These are phyloP conservation scores for Nakazawaea wyomingensis DNA, from an alignment of 805 yeast genomes.

Conservation along the genomic window DNA sequence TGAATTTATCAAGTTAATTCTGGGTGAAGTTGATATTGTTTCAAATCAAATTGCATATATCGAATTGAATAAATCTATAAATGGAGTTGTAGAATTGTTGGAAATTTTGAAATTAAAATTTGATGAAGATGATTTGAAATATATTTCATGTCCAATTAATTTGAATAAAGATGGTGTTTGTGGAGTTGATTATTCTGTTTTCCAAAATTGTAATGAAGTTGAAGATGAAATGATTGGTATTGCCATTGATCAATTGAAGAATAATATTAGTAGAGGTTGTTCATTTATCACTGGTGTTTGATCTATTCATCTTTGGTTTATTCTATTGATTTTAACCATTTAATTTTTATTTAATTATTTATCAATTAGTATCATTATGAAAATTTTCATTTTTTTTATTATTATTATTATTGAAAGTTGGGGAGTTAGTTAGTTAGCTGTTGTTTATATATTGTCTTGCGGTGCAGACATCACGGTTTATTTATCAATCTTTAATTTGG, in stretches of 20 bases:
- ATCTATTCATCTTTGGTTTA: neutral
- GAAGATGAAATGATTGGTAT: slow-evolving; percentile 53
- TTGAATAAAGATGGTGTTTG: slow-evolving; percentile 51
- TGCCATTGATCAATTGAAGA: slow-evolving; percentile 48
- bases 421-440: too few species aligned
- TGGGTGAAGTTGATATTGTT: slow-evolving; percentile 23
- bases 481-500: too few species aligned
- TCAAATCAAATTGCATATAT: slow-evolving; percentile 47
- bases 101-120: slow-evolving; percentile 32
- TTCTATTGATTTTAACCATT: neutral
- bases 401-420: too few species aligned
- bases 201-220: slow-evolving; percentile 40
- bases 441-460: too few species aligned
- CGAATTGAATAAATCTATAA: slow-evolving; percentile 41
- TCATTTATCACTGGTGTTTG: slow-evolving; percentile 32
- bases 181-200: slow-evolving; percentile 48
- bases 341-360: too few species aligned
- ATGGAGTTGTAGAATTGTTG: slow-evolving; percentile 48
- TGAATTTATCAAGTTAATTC: slow-evolving; percentile 30
- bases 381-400: too few species aligned
- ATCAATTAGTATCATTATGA: neutral
- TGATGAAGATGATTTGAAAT: slow-evolving; percentile 29
- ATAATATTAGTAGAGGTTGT: slow-evolving; percentile 57
- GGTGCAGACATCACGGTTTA: too few species aligned
- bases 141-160: slow-evolving; percentile 59